phyloP scores from a whole-genome alignment of 192 early-diverging fungal species.

The Coemansia sp. region DNA sequence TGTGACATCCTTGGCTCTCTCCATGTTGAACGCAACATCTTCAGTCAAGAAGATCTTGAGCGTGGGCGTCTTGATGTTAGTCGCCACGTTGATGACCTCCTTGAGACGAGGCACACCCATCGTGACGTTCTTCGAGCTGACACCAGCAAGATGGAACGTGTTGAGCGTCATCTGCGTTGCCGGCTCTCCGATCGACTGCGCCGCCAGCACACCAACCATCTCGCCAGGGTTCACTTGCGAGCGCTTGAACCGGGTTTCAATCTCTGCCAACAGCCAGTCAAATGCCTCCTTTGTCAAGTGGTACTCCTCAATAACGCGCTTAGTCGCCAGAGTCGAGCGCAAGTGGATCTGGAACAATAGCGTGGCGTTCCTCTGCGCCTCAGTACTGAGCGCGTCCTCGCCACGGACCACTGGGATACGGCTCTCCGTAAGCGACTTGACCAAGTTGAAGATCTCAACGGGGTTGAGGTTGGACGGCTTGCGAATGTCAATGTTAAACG shows the following conservation, averaged over 20 bases:
- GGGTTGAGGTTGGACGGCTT: constrained; percentile 90
- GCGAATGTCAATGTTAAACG: constrained; percentile 81
- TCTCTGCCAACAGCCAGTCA: constrained; percentile 94
- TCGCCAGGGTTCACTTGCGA: constrained; percentile 93
- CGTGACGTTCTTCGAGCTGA: constrained; percentile 95
- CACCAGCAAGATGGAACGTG: constrained; percentile 99
- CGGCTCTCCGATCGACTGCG: constrained; percentile 99
- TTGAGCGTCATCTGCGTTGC: constrained; percentile 99
- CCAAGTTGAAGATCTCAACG: constrained; percentile 73
- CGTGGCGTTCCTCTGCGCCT: constrained; percentile 94
- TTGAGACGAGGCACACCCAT: constrained; percentile 98
- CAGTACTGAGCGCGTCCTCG: constrained; percentile 79
- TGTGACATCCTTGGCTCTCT: constrained; percentile 89
- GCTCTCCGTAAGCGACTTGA: constrained; percentile 72
- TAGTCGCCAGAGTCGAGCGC: constrained; percentile 80
- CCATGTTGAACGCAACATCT: constrained; percentile 73
- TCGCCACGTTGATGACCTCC: constrained; percentile 99
- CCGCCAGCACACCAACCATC: constrained; percentile 98
- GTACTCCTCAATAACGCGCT: constrained; percentile 89
- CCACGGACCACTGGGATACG: constrained; percentile 82
- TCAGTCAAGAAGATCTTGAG: constrained; percentile 75
- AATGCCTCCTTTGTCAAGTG: constrained; percentile 87
- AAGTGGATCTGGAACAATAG: constrained; percentile 87
- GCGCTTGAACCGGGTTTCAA: constrained; percentile 88
- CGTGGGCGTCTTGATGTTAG: constrained; percentile 93